These are phyloP conservation scores for Metschnikowia arizonensis DNA, from an alignment of 805 yeast species.

Conservation along the genomic window DNA sequence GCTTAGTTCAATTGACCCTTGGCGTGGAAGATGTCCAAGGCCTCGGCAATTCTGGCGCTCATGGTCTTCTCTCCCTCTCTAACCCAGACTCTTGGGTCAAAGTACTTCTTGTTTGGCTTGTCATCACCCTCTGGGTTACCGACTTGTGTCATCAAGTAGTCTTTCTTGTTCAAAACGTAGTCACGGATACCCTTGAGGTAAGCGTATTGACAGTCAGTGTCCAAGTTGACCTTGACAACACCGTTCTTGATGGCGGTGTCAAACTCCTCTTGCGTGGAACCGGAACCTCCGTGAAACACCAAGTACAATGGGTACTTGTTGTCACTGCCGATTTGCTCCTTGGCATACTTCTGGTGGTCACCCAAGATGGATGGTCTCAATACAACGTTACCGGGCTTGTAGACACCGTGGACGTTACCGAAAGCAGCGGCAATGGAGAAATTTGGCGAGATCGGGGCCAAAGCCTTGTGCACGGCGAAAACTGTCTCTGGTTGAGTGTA, in stretches of 20 bases:
- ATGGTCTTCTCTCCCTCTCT: slow-evolving; percentile 99
- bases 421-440: slow-evolving; percentile 99
- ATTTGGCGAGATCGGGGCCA: slow-evolving; percentile 88
- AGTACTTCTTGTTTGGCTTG: slow-evolving; percentile 99
- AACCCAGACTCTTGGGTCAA: slow-evolving; percentile 99
- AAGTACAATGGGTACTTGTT: slow-evolving; percentile 78
- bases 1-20: slow-evolving; percentile 44
- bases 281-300: slow-evolving; percentile 99
- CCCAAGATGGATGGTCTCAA: slow-evolving; percentile 90
- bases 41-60: slow-evolving; percentile 78
- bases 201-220: slow-evolving; percentile 98
- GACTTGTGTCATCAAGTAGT: slow-evolving; percentile 80
- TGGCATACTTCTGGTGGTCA: slow-evolving; percentile 90
- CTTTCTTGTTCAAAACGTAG: slow-evolving; percentile 93
- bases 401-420: slow-evolving; percentile 99
- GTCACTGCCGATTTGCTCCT: slow-evolving; percentile 53
- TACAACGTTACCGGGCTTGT: slow-evolving; percentile 97
- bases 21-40: slow-evolving; percentile 84
- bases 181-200: slow-evolving; percentile 96
- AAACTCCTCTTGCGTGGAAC: slow-evolving; percentile 89
- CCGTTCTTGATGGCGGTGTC: slow-evolving; percentile 87
- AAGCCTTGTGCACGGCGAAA: slow-evolving; percentile 83
- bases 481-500: slow-evolving; percentile 97
- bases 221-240: slow-evolving; percentile 98
- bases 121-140: slow-evolving; percentile 99